Base-by-base conservation (phyloP, 306 rosid genomes). In the Arachis stenosperma region DNA sequence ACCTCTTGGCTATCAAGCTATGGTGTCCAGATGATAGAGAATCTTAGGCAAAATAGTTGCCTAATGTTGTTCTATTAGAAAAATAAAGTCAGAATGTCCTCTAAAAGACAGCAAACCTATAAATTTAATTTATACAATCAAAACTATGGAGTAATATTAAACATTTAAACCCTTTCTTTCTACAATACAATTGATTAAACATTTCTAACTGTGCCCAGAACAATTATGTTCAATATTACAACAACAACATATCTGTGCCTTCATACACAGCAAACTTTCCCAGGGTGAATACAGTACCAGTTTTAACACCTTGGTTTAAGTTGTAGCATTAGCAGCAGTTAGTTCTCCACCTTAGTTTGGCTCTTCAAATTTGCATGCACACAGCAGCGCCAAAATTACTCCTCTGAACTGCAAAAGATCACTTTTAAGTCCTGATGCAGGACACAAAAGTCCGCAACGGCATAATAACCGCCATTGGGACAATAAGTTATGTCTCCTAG, bases 41-140 rank as follows among this genome's bases (percentile, higher is more conserved):
- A 22, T 59, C 37, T 33, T 2, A 33, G 6, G 54, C 58, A 29
- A 46, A 65, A 41, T 9, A 12, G 15, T 3, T 48, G 60, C 40
- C 30, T 76, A 46, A 3, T 8, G 13, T 11, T 44, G 17, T 61
- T 67, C 43, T 13, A 22, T 14, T 69, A 14, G 27, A 22, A 22
- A 51, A 14, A n/a, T 13, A 9, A 48, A 12, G 56, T 57, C 56
- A 42, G 14, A 75, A 65, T 48, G 30, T 41, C 63, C 55, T 42
- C 52, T 29, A 39, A 47, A 46, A 4, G 50, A 40, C 13, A 22
- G 52, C 77, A 61, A 78, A 71, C 76, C 78, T 84, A 69, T 83
- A 80, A 67, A 79, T 83, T 69, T 83, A 69, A 79, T 83, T 69
- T 83, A 69, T 73, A 87, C 96, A 88, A 64, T 70, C 76, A 36